Evolutionary conservation across 1,139 yeast species (phyloP).

Genomic region (Yamadazyma triangularis): DNA sequence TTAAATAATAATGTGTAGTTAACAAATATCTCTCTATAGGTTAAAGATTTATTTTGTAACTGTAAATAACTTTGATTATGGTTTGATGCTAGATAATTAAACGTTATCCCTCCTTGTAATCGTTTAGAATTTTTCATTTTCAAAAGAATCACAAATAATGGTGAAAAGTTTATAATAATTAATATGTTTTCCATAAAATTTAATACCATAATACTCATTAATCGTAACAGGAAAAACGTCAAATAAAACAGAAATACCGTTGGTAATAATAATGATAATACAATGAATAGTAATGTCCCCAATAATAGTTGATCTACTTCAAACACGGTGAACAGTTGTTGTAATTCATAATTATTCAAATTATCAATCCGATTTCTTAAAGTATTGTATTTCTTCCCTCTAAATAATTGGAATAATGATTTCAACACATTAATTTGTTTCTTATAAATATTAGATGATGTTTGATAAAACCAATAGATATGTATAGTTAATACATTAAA

Average conservation of each 20-base stretch:
- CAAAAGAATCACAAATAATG: slow-evolving; percentile 74
- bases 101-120: slow-evolving; percentile 81
- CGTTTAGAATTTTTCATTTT: slow-evolving; percentile 79
- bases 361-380: slow-evolving; percentile 79
- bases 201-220: slow-evolving; percentile 45
- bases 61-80: slow-evolving; percentile 18
- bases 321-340: slow-evolving; percentile 37
- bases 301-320: slow-evolving; percentile 81
- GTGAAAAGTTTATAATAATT: slow-evolving; percentile 75
- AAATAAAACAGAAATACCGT: slow-evolving; percentile 83
- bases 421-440: slow-evolving; percentile 67
- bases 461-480: slow-evolving; percentile 68
- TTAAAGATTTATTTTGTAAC: slow-evolving; percentile 36
- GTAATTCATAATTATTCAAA: slow-evolving; percentile 27
- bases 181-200: slow-evolving; percentile 58
- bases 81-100: slow-evolving; percentile 23
- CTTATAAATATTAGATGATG: slow-evolving; percentile 73
- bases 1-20: slow-evolving; percentile 31
- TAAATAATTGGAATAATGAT: slow-evolving; percentile 78
- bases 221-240: slow-evolving; percentile 60
- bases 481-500: slow-evolving; percentile 65
- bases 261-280: slow-evolving; percentile 73
- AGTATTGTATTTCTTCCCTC: slow-evolving; percentile 86
- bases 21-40: slow-evolving; percentile 33
- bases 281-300: slow-evolving; percentile 85